A percentile compares a stretch with the other conserved stretches of the same genome.
phyloP scores from a whole-genome alignment of 768 basidiomycete species.

The Macrolepiota dolichaula region DNA sequence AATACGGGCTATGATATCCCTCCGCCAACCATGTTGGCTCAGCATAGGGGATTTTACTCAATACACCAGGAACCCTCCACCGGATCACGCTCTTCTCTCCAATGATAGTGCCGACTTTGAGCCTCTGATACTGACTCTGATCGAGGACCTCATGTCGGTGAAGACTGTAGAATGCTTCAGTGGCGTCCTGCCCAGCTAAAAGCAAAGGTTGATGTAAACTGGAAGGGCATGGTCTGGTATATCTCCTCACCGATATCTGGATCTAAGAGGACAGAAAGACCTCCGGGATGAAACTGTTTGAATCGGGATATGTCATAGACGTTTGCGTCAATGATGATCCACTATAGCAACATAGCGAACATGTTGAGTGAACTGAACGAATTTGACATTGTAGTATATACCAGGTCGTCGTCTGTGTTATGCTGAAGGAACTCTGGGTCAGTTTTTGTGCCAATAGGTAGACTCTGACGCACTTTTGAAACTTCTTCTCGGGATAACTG shows the following conservation, averaged over 20 bases:
- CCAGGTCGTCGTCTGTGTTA: slow-evolving; percentile 73
- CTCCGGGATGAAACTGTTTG: slow-evolving; percentile 79
- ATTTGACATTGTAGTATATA: slow-evolving; percentile 22
- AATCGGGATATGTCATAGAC: slow-evolving; percentile 84
- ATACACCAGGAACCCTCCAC: slow-evolving; percentile 46
- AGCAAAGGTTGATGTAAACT: slow-evolving; percentile 25
- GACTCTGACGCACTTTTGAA: slow-evolving; percentile 47
- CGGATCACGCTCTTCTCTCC: slow-evolving; percentile 58
- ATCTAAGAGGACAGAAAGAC: slow-evolving; percentile 67
- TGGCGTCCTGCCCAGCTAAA: slow-evolving; percentile 83
- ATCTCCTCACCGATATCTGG: slow-evolving; percentile 62
- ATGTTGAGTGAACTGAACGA: not conserved
- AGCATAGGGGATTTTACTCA: slow-evolving; percentile 81
- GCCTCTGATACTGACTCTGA: slow-evolving; percentile 68
- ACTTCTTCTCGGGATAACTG: slow-evolving; percentile 66
- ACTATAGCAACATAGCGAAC: slow-evolving; percentile 35
- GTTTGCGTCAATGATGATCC: slow-evolving; percentile 81
- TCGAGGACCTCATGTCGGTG: slow-evolving; percentile 83
- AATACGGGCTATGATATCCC: slow-evolving; percentile 74
- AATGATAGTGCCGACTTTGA: slow-evolving; percentile 70
- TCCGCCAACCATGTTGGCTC: slow-evolving; percentile 79
- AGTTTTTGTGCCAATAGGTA: not conserved
- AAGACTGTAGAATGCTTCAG: slow-evolving; percentile 84
- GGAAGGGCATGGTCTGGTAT: slow-evolving; percentile 16
- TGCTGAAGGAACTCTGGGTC: slow-evolving; percentile 44